Percentiles rank a stretch among this genome's conserved stretches.
Evolutionary conservation across 2,329 filamentous ascomycete species (phyloP).

Genomic region (Aschersonia sp.): DNA sequence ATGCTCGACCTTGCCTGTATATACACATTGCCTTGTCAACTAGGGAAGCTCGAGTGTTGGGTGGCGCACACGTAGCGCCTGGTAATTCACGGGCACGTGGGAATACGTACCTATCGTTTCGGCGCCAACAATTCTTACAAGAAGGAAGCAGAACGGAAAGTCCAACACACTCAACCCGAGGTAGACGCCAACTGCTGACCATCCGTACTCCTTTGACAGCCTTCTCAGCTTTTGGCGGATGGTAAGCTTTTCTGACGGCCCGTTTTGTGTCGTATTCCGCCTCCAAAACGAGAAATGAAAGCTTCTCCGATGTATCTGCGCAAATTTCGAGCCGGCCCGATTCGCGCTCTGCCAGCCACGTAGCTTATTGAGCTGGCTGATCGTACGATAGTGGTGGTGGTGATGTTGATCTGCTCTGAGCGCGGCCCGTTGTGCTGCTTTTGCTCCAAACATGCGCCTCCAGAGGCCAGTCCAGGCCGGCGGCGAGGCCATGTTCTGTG

Average conservation of each 20-base stretch:
- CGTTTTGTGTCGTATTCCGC: conserved; percentile 10
- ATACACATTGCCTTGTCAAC: neutral
- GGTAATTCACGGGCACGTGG: neutral
- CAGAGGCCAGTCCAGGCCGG: conserved; percentile 13
- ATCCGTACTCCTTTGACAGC: conserved; percentile 84
- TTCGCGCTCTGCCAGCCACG: neutral
- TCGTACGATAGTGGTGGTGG: neutral
- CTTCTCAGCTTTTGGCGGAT: conserved; percentile 64
- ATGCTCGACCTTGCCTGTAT: conserved; percentile 46
- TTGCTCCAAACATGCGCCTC: conserved; percentile 13
- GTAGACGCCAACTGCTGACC: conserved; percentile 87
- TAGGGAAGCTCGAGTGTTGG: no score
- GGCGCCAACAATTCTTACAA: conserved; percentile 69
- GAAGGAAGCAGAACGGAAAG: conserved; percentile 88
- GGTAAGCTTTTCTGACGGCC: conserved; percentile 23
- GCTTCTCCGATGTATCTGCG: conserved; percentile 13
- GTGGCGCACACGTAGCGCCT: neutral
- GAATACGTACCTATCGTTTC: conserved; percentile 59
- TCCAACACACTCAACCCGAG: conserved; percentile 69
- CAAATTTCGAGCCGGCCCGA: conserved; percentile 9
- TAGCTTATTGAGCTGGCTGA: neutral
- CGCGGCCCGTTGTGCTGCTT: conserved; percentile 6
- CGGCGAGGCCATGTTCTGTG: conserved; percentile 7
- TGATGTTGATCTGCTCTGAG: neutral
- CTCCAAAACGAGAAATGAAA: conserved; percentile 21